Evolutionary conservation across 2,329 filamentous ascomycete genomes (phyloP), one percentile per base, ranked within the genome.

Genomic region (Talaromyces sp.): DNA sequence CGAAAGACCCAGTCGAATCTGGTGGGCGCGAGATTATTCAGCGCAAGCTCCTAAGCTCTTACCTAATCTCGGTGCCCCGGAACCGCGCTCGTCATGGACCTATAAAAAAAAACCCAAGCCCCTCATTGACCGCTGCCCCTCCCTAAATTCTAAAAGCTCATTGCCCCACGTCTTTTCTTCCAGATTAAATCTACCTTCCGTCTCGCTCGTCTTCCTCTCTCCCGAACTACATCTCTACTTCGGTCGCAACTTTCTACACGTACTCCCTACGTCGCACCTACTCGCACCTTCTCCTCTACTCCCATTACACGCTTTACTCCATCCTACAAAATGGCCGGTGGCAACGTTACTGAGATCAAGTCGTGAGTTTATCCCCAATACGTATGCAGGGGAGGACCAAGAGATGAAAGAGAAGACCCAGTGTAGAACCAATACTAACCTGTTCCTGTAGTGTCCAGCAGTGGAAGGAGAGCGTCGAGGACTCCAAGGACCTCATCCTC

Each of bases 401-500:
- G 11, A 11, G 29, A n/a, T 19, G 6, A 36, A 20, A n/a, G 2
- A 33, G 6, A 14, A 16, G 11, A 24, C 13, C 19, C 6, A 35
- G 30, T 35, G 3, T n/a, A 2, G 13, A 14, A 43, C 2, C 13
- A 24, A 32, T 35, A 5, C 22, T 41, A 36, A 29, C n/a, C n/a
- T 29, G 3, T 40, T 36, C 19, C 9, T 49, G 57, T 57, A 89
- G 86, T 61, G 82, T 80, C 69, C 68, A 76, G 20, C 83, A 86
- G 27, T 91, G 84, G 73, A 71, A 83, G 50, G 66, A 72, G 29
- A 81, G 82, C 52, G 70, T 77, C 50, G 67, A 77, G 47, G 64
- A 79, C 50, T 47, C 63, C 58, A 75, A 85, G 67, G 80, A 80
- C 48, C 74, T 89, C 60, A 56, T 96, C 64, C 78, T 97, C 56